phyloP scores from a whole-genome alignment of 805 yeast species.

The Yamadazyma endophytica region DNA sequence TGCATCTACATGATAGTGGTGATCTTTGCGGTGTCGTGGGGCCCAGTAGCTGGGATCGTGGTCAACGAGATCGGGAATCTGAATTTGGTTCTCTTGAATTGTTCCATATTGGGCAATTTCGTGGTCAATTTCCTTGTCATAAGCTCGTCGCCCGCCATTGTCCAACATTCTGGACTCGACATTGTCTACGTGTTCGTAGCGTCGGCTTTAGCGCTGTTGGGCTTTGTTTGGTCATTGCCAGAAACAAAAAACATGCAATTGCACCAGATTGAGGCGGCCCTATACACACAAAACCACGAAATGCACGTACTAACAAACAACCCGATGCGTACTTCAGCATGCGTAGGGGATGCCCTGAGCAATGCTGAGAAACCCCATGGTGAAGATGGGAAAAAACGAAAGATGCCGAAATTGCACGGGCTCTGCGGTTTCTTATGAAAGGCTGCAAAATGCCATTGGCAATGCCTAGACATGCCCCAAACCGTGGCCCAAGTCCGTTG shows the following conservation, averaged over 20 bases:
- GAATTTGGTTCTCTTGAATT: slow-evolving; percentile 13
- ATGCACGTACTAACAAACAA: too few species aligned
- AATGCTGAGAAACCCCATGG: too few species aligned
- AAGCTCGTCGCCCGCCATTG: slow-evolving; percentile 5
- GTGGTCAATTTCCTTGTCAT: slow-evolving; percentile 8
- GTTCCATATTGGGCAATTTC: slow-evolving; percentile 8
- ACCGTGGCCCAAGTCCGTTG: too few species aligned
- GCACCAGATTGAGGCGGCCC: slow-evolving; percentile 4
- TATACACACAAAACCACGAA: too few species aligned
- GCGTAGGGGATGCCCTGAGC: too few species aligned
- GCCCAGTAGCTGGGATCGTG: slow-evolving; percentile 25
- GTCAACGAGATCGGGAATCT: slow-evolving; percentile 21
- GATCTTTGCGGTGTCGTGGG: slow-evolving; percentile 22
- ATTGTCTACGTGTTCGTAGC: slow-evolving; percentile 7
- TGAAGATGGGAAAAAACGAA: too few species aligned
- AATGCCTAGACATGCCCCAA: too few species aligned
- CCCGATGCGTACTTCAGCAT: too few species aligned
- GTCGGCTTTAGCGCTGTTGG: slow-evolving; percentile 4
- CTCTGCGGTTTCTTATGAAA: too few species aligned
- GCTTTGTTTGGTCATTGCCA: slow-evolving; percentile 6
- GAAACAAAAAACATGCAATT: slow-evolving; percentile 7
- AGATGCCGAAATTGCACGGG: too few species aligned
- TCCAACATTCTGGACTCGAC: slow-evolving; percentile 1
- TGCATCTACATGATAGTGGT: slow-evolving; percentile 5
- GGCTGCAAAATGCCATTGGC: too few species aligned